A percentile compares a stretch with the other conserved stretches of the same genome.
These are phyloP conservation scores for Amphicarpaea edgeworthii DNA, from an alignment of 306 rosid species.

Conservation along the genomic window DNA sequence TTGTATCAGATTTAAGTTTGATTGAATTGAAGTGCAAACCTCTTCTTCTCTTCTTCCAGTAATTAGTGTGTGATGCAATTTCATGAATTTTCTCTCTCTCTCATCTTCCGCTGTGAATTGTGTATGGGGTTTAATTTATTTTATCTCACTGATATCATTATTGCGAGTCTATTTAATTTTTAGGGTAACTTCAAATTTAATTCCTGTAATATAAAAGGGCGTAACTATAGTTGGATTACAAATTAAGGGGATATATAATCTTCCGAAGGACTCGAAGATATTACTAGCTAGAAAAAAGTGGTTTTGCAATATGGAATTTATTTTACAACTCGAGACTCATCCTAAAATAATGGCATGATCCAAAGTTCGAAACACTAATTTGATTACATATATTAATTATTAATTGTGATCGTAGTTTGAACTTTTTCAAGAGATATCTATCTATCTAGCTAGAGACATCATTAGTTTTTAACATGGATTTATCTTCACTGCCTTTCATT, in stretches of 20 bases:
- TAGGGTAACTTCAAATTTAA: too few relatives aligned
- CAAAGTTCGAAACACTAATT: not conserved
- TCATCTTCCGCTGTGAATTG: too few relatives aligned
- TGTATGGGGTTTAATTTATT: too few relatives aligned
- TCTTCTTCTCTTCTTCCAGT: too few relatives aligned
- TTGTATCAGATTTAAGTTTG: too few relatives aligned
- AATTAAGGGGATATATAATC: not conserved
- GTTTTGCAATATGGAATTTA: constrained; percentile 28
- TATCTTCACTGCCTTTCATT: constrained; percentile 38
- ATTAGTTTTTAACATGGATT: not conserved
- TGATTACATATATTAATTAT: not conserved
- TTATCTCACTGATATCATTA: too few relatives aligned
- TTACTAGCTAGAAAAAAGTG: constrained; percentile 26
- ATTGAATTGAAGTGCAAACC: too few relatives aligned
- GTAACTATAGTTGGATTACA: not conserved
- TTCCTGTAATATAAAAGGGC: not conserved
- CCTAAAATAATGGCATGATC: not conserved
- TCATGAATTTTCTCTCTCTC: too few relatives aligned
- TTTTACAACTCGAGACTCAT: constrained; percentile 4
- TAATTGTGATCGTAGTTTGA: not conserved
- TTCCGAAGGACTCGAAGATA: constrained; percentile 1
- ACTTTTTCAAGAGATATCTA: constrained; percentile 25
- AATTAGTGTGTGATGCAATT: too few relatives aligned
- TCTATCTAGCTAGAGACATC: too few relatives aligned
- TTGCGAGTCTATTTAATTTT: too few relatives aligned